phyloP scores from a whole-genome alignment of 768 basidiomycete species.

The Boletus vermiculosoides region DNA sequence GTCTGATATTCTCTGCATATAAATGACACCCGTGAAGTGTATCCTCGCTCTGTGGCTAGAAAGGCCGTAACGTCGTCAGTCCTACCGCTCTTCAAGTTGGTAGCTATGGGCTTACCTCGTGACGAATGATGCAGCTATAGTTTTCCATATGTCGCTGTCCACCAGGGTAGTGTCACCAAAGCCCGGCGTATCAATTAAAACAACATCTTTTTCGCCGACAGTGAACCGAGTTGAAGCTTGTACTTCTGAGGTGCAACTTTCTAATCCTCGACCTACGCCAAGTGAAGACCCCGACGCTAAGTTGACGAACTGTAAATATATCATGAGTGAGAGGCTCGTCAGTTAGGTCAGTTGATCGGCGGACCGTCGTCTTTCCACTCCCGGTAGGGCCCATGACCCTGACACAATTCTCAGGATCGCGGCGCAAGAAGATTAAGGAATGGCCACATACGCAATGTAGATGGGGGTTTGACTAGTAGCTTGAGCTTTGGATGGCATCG shows the following conservation, averaged over 20 bases:
- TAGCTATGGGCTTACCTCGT: slow-evolving; percentile 17
- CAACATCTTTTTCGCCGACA: slow-evolving; percentile 35
- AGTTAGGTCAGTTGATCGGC: background rate
- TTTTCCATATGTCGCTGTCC: slow-evolving; percentile 49
- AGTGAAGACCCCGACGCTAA: slow-evolving; percentile 28
- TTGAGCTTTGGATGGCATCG: background rate
- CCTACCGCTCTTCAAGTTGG: background rate
- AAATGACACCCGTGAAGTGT: slow-evolving; percentile 47
- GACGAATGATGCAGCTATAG: slow-evolving; percentile 43
- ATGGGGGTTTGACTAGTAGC: slow-evolving; percentile 15
- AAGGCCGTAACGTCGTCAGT: background rate
- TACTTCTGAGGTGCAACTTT: slow-evolving; percentile 35
- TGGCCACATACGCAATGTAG: slow-evolving; percentile 28
- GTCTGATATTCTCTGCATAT: slow-evolving; percentile 53
- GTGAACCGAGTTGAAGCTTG: slow-evolving; percentile 28
- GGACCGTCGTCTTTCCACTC: slow-evolving; percentile 33
- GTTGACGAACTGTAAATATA: slow-evolving; percentile 34
- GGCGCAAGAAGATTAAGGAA: background rate
- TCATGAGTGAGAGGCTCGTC: background rate
- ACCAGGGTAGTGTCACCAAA: slow-evolving; percentile 53
- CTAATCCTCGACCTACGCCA: slow-evolving; percentile 31
- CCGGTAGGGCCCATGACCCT: slow-evolving; percentile 32
- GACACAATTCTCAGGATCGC: slow-evolving; percentile 5
- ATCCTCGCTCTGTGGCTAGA: slow-evolving; percentile 25
- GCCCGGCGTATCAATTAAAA: slow-evolving; percentile 61